Base-by-base conservation (phyloP, 2,329 filamentous ascomycete genomes). In the Exophiala calicioides region DNA sequence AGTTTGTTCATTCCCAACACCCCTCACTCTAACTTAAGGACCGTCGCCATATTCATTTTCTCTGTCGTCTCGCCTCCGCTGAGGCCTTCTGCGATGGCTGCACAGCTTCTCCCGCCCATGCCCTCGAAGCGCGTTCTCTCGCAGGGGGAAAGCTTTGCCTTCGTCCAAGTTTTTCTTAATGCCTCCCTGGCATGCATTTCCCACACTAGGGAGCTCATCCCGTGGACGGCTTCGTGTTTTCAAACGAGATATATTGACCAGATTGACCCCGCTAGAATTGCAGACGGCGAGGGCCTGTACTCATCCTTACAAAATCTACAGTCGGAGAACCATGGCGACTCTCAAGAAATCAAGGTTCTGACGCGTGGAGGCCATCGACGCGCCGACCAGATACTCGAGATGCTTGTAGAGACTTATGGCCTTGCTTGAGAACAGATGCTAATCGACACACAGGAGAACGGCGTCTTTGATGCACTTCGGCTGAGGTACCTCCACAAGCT, bases 381-480 rank as follows among this genome's bases (percentile, higher is more conserved):
- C 29, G 69, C 66, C 1, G 69, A 78, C 53, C 58, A 53, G 43
- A 64, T 78, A 16, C 62, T 78, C 3, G 65, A 74, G 51, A 68
- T 73, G 59, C 64, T 78, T 50, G 75, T 77, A 59, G 56, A 66
- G 20, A 44, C 15, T 33, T 29, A 27, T 9, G 5, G 8, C 13
- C 16, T 15, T 5, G 8, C 21, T 18, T 15, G 27, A 16, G n/a
- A 9, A 10, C 24, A 16, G 30, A 8, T 20, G 43, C 58, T 68
- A 37, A 70, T 57, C 33, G n/a, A 4, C 20, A 5, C 21, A n/a
- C 42, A 78, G 75, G 74, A 78, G 58, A 60, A 65, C 18, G 74
- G 71, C 5, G 70, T 71, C 3, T 77, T 76, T 53, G 65, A 71
- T 13, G 73, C 72, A 4, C 53, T 78, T 3, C 59, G 65, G 36